A percentile compares a stretch with the other conserved stretches of the same genome.
These are phyloP conservation scores for Fusarium pseudonygamai DNA, from an alignment of 2,329 filamentous ascomycete genomes.

Conservation along the genomic window DNA sequence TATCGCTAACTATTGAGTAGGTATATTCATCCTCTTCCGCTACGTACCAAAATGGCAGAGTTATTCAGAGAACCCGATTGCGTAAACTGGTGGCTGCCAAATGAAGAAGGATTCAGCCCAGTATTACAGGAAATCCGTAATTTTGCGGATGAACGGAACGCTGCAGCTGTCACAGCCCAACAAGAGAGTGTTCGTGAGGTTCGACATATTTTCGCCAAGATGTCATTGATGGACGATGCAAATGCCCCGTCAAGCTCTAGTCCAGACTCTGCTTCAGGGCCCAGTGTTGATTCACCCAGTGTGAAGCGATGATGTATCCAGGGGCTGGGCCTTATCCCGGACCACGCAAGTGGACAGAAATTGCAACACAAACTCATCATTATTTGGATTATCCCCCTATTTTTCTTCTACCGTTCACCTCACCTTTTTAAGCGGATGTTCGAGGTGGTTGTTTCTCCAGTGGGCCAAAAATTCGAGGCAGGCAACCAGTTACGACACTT, in stretches of 20 bases:
- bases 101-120: conserved; percentile 78
- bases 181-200: conserved; percentile 77
- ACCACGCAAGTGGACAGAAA: neutral
- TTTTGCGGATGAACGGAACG: conserved; percentile 81
- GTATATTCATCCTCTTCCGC: conserved; percentile 81
- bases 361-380: neutral
- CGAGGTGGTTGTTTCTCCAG: neutral
- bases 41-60: conserved; percentile 79
- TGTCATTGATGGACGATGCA: conserved; percentile 51
- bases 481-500: neutral
- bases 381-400: neutral
- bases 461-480: neutral
- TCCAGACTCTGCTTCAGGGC: neutral
- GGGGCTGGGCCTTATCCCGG: neutral
- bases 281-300: neutral
- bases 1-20: conserved; percentile 55
- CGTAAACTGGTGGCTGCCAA: conserved; percentile 87
- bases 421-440: neutral
- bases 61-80: conserved; percentile 78
- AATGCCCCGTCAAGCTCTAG: conserved; percentile 19
- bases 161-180: conserved; percentile 64
- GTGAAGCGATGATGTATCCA: neutral
- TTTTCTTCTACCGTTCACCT: neutral
- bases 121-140: conserved; percentile 80
- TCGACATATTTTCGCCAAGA: conserved; percentile 74